Evolutionary conservation across 2,329 filamentous ascomycete genomes (phyloP), one percentile per base, ranked within the genome.

Genomic region (Pseudogymnoascus sp.): DNA sequence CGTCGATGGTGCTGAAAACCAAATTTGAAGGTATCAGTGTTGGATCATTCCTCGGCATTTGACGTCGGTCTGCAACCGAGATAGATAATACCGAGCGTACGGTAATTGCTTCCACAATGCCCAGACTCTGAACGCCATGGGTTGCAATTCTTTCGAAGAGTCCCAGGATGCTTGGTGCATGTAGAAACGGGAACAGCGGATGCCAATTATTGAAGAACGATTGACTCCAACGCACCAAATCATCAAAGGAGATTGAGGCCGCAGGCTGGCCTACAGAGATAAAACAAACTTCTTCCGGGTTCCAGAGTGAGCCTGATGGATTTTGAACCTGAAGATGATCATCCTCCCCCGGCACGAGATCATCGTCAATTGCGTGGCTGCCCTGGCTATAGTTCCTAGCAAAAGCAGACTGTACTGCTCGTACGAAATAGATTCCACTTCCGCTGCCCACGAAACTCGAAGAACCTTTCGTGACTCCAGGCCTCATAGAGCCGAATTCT

Each of bases 181-280:
- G 80, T 4, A 85, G 73, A 62, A 83, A 85, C 0, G 83, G 83
- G 44, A 83, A 80, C 2, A 81, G 76, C 0, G 81, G 78, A 66
- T 86, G 83, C 83, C 83, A 86, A 15, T 80, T 77, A 23, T 83
- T 77, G 65, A 85, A 85, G 66, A 83, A 86, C 57, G 76, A 79
- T 60, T 75, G 76, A 5, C 79, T 81, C 78, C 80, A 83, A 3
- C 74, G 69, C 1, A 82, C 74, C 15, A 84, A 72, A 17, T 80
- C 74, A 8, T 82, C 79, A 64, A 84, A 84, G 0, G 70, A 68
- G n/a, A 75, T 64, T 6, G 63, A 64, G 17, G 8, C 17, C 1
- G 62, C 57, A 11, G 42, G 31, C 4, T 63, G 47, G n/a, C 53
- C 23, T 57, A 28, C 57, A 2, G 53, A 2, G 3, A 68, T 62